Percentiles rank a stretch among this genome's conserved stretches.
Conservation (phyloP, 257 asterid genomes). For the Ilex asprella region DNA sequence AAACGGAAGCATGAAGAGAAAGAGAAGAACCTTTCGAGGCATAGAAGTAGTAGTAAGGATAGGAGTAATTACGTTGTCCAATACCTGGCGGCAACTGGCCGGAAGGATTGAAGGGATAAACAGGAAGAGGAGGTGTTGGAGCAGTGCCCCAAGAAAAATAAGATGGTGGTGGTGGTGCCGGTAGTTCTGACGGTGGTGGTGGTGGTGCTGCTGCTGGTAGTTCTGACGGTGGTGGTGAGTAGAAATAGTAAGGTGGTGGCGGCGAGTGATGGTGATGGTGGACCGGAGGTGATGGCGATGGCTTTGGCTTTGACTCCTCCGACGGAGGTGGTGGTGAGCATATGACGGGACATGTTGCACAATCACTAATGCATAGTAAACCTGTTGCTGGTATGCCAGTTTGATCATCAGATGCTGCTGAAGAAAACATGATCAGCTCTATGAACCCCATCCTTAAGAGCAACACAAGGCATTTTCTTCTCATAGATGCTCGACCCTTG, state of each 20-base stretch:
- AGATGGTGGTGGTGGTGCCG: constrained; percentile 30
- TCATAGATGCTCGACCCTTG: constrained; percentile 10
- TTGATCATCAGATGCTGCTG: constrained; percentile 25
- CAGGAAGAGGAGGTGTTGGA: constrained; percentile 8
- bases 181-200: constrained; percentile 12
- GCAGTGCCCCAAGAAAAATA: constrained; percentile 11
- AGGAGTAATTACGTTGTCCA: constrained; percentile 43
- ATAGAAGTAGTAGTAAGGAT: constrained; percentile 66
- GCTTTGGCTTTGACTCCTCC: constrained; percentile 13
- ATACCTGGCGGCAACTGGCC: constrained; percentile 36
- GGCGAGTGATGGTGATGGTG: constrained; percentile 34
- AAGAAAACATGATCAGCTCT: constrained; percentile 11
- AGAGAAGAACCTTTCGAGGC: constrained; percentile 40
- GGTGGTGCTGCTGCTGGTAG: constrained; percentile 30
- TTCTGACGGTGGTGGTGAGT: constrained; percentile 13
- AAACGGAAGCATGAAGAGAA: constrained; percentile 20
- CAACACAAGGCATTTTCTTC: constrained; percentile 16
- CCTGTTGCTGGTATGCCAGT: constrained; percentile 23
- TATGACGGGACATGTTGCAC: constrained; percentile 59
- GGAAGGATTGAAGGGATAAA: constrained; percentile 13
- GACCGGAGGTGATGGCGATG: constrained; percentile 8
- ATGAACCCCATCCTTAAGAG: constrained; percentile 8
- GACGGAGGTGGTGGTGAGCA: constrained; percentile 67
- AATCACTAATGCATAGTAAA: constrained; percentile 64
- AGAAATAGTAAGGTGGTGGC: constrained; percentile 27